Evolutionary conservation across 73 alveolate genomes (phyloP).

Genomic region (Blepharisma japonicum): DNA sequence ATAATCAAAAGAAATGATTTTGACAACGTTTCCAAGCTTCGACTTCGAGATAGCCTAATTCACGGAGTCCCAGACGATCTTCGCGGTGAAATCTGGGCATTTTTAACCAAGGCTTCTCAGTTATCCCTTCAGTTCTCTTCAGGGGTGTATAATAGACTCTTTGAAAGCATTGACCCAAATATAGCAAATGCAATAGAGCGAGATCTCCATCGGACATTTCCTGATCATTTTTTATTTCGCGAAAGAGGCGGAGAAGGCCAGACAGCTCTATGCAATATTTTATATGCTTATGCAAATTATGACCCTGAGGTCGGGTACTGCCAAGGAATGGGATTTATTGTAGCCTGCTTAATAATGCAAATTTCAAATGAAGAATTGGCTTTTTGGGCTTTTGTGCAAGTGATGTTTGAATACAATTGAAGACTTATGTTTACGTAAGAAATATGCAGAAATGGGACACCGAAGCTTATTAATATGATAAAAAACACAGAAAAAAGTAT

Average conservation of each 20-base stretch:
- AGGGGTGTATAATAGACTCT: conserved; percentile 24
- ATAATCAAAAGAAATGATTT: conserved; percentile 14
- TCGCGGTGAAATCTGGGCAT: neutral
- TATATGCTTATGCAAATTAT: conserved; percentile 47
- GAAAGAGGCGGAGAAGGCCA: conserved; percentile 35
- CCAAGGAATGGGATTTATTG: conserved; percentile 58
- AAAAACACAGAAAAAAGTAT: neutral
- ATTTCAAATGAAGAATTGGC: conserved; percentile 45
- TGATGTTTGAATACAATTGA: conserved; percentile 26
- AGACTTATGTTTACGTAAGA: conserved; percentile 25
- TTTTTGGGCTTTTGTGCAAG: conserved; percentile 50
- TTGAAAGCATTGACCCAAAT: neutral
- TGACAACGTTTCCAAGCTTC: neutral
- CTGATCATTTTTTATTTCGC: conserved; percentile 30
- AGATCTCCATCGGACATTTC: conserved; percentile 42
- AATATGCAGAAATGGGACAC: conserved; percentile 20
- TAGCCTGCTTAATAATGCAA: conserved; percentile 42
- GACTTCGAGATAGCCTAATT: neutral
- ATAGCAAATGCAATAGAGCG: conserved; percentile 12
- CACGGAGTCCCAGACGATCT: neutral
- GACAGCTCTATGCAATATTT: conserved; percentile 36
- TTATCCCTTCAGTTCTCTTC: neutral
- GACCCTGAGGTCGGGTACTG: conserved; percentile 60
- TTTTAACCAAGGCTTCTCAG: neutral
- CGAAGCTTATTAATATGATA: conserved; percentile 22